These are phyloP conservation scores for Agrocybe pediades DNA, from an alignment of 768 basidiomycete species.

Conservation along the genomic window DNA sequence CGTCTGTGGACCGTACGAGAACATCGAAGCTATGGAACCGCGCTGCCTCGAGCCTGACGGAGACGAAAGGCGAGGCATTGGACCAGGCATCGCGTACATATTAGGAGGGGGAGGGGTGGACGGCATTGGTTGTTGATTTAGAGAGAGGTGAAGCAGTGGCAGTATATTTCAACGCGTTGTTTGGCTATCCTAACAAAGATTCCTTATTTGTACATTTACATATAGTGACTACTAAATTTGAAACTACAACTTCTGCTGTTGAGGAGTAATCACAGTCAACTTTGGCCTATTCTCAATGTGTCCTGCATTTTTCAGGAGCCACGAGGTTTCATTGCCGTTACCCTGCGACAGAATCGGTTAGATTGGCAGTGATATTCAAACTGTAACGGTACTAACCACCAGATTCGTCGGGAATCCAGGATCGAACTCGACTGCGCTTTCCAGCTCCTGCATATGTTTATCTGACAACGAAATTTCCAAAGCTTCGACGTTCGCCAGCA, in stretches of 20 bases:
- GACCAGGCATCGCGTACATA: constrained; percentile 40
- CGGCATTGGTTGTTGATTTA: constrained; percentile 27
- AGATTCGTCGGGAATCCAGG: constrained; percentile 43
- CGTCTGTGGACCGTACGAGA: constrained; percentile 81
- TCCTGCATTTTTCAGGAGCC: too few species aligned
- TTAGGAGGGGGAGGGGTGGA: constrained; percentile 53
- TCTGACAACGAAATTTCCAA: constrained; percentile 45
- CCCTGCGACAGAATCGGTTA: not conserved
- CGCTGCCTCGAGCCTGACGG: constrained; percentile 61
- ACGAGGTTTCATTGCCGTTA: not conserved
- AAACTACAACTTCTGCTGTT: not conserved
- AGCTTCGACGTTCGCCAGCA: constrained; percentile 53
- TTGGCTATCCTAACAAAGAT: not conserved
- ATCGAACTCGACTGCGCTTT: constrained; percentile 44
- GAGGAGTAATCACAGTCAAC: too few species aligned
- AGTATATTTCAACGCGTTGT: not conserved
- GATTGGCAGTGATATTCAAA: not conserved
- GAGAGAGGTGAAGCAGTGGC: too few species aligned
- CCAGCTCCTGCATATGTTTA: constrained; percentile 48
- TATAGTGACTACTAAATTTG: not conserved
- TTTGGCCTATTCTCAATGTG: too few species aligned
- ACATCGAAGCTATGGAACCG: constrained; percentile 75
- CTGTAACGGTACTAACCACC: constrained; percentile 26
- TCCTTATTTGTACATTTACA: not conserved
- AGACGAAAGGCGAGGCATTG: constrained; percentile 52